Evolutionary conservation across 2,329 filamentous ascomycete genomes (phyloP), one percentile per base, ranked within the genome.

Genomic region (Xylaria sp.): DNA sequence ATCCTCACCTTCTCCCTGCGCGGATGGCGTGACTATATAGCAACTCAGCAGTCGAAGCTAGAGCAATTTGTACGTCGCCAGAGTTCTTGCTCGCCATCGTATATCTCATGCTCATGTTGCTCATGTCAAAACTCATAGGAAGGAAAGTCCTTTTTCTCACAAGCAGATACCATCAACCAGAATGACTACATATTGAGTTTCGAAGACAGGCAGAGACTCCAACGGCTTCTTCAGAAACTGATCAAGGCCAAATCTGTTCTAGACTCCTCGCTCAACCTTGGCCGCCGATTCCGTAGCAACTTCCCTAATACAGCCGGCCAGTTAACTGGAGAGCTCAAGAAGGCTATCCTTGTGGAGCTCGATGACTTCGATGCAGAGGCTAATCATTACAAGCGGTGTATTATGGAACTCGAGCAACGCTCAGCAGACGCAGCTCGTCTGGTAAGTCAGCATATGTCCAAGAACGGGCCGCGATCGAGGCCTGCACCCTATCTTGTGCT

Each of bases 351-450:
- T 34, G 28, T 37, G 8, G 51, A 55, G 31, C 15, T 55, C 2
- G 28, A 55, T 13, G 51, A 55, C 51, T 55, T 55, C 6, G 51
- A 55, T 12, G 51, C 51, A 55, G 51, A 55, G 51, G 51, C 51
- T 10, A 55, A 37, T 13, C 37, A 55, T 18, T 12, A 55, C 15
- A 25, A 20, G 18, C 28, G 28, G 23, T 55, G 51, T 31, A 55
- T 55, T 37, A 37, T n/a, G 9, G 51, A 55, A 13, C 51, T 55
- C 28, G 28, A 55, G 51, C 28, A 55, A 55, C 51, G 28, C 31
- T 34, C 51, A 55, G 31, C 51, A n/a, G 51, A 55, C 28, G 31
- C 51, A 15, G 46, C 46, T 48, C n/a, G 9, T 10, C n/a, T 48
- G n/a, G 46, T 48, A 2, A 48, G 46, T 48, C n/a, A 23, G n/a